phyloP scores from a whole-genome alignment of 257 asterid species.

The Prunella vulgaris region DNA sequence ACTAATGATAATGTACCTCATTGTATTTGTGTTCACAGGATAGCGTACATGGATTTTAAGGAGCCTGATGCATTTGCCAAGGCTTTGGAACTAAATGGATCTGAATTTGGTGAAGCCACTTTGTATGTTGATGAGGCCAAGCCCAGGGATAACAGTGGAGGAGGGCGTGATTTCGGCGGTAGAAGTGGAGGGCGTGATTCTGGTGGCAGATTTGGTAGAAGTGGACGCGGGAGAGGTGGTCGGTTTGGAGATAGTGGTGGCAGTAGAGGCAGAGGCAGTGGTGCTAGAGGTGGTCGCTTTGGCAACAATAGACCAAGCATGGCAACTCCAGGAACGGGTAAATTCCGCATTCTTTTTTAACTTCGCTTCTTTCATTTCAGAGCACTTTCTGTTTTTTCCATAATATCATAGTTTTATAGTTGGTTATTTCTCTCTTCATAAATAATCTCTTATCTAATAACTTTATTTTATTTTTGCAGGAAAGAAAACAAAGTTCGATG shows the following conservation, averaged over 20 bases:
- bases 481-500: constrained; percentile 19
- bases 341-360: too few species aligned
- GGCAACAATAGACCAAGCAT: constrained; percentile 32
- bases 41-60: constrained; percentile 63
- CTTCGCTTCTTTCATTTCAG: too few species aligned
- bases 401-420: too few species aligned
- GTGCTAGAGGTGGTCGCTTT: too few species aligned
- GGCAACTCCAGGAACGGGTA: constrained; percentile 43
- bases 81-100: constrained; percentile 54
- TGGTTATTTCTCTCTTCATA: too few species aligned
- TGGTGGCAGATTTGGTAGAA: not conserved
- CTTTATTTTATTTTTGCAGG: not conserved
- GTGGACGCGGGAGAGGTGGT: not conserved
- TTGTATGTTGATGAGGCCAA: constrained; percentile 67
- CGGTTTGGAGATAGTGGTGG: constrained; percentile 16
- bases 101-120: constrained; percentile 36
- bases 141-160: constrained; percentile 42
- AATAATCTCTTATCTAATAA: too few species aligned
- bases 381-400: too few species aligned
- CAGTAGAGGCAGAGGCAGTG: constrained; percentile 39
- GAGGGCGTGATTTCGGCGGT: constrained; percentile 10
- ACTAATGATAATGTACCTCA: too few species aligned
- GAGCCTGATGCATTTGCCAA: constrained; percentile 32
- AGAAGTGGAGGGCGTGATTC: constrained; percentile 21
- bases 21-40: constrained; percentile 38